Conservation (phyloP, 805 yeast species). For the Pichia cabralensis region DNA sequence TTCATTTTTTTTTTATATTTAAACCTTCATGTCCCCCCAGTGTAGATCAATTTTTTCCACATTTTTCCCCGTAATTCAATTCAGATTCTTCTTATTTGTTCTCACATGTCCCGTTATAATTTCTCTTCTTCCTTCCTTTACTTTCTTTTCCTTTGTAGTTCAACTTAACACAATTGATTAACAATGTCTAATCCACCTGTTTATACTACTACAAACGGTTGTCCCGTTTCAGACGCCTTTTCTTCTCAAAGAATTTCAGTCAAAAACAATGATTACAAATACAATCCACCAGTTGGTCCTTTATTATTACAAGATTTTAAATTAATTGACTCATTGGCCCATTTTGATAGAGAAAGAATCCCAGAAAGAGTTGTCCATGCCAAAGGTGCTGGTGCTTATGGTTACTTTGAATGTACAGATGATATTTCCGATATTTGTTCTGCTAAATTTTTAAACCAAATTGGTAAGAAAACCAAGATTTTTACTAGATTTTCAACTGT, state of each 20-base stretch:
- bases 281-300: conserved; percentile 47
- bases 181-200: conserved; percentile 37
- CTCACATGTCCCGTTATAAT: too few relatives aligned
- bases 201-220: conserved; percentile 65
- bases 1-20: too few relatives aligned
- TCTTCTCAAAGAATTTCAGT: conserved; percentile 68
- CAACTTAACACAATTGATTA: not conserved
- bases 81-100: too few relatives aligned
- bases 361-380: conserved; percentile 94
- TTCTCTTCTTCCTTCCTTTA: not conserved
- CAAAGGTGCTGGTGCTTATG: conserved; percentile 87
- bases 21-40: too few relatives aligned
- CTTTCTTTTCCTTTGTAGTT: not conserved
- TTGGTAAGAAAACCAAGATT: conserved; percentile 74
- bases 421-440: conserved; percentile 66
- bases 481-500: conserved; percentile 77
- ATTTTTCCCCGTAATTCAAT: too few relatives aligned
- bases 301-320: conserved; percentile 72
- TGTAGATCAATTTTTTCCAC: too few relatives aligned
- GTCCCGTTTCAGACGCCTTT: conserved; percentile 67
- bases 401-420: conserved; percentile 79
- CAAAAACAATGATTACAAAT: conserved; percentile 26
- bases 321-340: conserved; percentile 72
- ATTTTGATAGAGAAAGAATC: conserved; percentile 81
- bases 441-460: conserved; percentile 57